Base-by-base conservation (phyloP, 2,329 filamentous ascomycete species). In the Metarhizium rileyi region DNA sequence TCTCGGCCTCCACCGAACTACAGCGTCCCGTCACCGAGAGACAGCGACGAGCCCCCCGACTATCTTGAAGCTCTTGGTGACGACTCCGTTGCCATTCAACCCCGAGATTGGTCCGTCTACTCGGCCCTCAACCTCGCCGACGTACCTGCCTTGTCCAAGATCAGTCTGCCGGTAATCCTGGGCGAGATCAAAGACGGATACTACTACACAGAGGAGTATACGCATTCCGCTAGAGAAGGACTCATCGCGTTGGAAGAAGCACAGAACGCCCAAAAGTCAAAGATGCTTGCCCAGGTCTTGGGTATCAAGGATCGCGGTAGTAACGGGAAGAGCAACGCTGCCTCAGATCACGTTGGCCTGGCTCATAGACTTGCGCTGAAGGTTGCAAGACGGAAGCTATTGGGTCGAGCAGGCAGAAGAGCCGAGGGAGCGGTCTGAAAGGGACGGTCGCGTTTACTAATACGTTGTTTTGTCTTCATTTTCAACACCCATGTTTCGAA, bases 51-150 rank as follows among this genome's bases (percentile, higher is more conserved):
- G 18, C 52, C 48, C 5, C 55, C 53, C 27, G 46, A 52, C 45
- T 56, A 56, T 46, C 28, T 41, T 26, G 46, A 49, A 14, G 57
- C 61, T 18, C 59, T 60, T 25, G 57, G 58, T 52, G 56, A 71
- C 51, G 52, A 46, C 40, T 53, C 50, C 25, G 48, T 56, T 22
- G 44, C 52, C 35, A 54, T 57, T 45, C 51, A 43, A 3, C 46
- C 52, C n/a, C 40, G 22, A 7, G 43, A 47, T 28, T 55, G 55
- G 49, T 51, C 50, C 45, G 23, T 52, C 48, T 58, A 55, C 28
- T 52, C 55, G 9, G 50, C 52, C 26, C 51, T 57, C 3, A 47
- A 47, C 14, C 49, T 58, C 7, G 46, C 20, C 12, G 53, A 58
- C 44, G 30, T 58, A 12, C 25, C 36, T n/a, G 30, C 35, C 27